Base-by-base conservation (phyloP, 805 yeast genomes). In the Cyberlindnera galapagoensis region DNA sequence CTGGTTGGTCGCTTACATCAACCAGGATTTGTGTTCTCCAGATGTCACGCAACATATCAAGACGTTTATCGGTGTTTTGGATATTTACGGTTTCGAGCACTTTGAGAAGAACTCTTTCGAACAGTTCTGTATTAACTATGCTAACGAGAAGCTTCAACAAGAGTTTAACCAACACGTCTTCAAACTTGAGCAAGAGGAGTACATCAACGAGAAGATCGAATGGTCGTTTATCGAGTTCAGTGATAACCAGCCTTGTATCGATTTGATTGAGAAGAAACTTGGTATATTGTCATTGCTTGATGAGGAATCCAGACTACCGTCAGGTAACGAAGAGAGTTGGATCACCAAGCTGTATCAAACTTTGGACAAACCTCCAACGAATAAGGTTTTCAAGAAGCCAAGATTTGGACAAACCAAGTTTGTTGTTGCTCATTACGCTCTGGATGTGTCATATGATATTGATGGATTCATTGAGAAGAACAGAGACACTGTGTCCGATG, bases 121-220 rank as follows among this genome's bases (percentile, higher is more conserved):
- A 62, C 98, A 90, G 60, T 90, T 90, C 60, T 90, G 98, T 65
- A 88, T 88, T 61, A 88, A 88, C 58, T 88, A 88, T 57, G 96
- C 97, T 27, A 88, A 88, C 60, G 98, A 90, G 64, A 90, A 90
- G 61, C 70, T 90, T 49, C 97, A 90, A 61, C 97, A 90, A 60
- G 97, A 90, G 58, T 90, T 90, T 61, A 90, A 88, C 51, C 97
- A 87, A 64, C 97, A 90, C 52, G 97, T 90, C 33, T 90, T 90
- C 73, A 90, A 90, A 56, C 71, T 92, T 40, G 98, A 90, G 56
- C 97, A 92, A 65, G 95, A 88, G 52, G 97, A 92, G 55, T 90
- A 90, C 55, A 71, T 87, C 33, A 75, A 74, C 38, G 97, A 90
- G 62, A 82, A 88, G 52, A 88, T 90, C 43, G 92, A 88, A 56